phyloP scores from a whole-genome alignment of 768 basidiomycete species.

The Lentinula detonsa region DNA sequence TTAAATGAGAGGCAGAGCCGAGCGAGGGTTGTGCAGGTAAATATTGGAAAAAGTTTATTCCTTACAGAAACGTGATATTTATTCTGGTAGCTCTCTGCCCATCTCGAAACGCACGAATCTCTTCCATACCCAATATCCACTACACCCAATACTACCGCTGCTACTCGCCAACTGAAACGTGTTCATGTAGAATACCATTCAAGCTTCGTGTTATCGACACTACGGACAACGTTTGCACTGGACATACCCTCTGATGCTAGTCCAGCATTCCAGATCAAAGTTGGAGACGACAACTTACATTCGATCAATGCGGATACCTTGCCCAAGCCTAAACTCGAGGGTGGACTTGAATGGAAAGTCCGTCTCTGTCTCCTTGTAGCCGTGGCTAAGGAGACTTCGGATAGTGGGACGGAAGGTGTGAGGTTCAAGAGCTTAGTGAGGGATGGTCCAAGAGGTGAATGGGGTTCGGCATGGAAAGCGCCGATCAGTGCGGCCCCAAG shows the following conservation, averaged over 20 bases:
- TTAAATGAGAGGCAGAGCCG: slow-evolving; percentile 69
- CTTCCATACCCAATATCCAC: slow-evolving; percentile 58
- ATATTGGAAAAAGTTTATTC: slow-evolving; percentile 12
- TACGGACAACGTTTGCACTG: slow-evolving; percentile 79
- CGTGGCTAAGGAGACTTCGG: slow-evolving; percentile 44
- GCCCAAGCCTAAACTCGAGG: slow-evolving; percentile 18
- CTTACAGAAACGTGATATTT: background rate
- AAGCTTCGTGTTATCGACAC: slow-evolving; percentile 63
- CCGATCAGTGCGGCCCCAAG: slow-evolving; percentile 52
- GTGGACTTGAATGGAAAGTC: slow-evolving; percentile 91
- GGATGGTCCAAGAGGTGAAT: slow-evolving; percentile 60
- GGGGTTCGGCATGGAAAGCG: slow-evolving; percentile 67
- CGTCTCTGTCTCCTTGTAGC: slow-evolving; percentile 81
- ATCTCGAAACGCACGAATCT: slow-evolving; percentile 84
- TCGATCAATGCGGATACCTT: too few species aligned
- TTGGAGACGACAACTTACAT: slow-evolving; percentile 25
- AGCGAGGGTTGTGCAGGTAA: slow-evolving; percentile 79
- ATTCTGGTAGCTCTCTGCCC: slow-evolving; percentile 66
- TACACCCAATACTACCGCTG: slow-evolving; percentile 22
- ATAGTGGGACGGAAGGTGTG: slow-evolving; percentile 43
- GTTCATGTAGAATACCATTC: slow-evolving; percentile 85
- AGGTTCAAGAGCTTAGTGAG: slow-evolving; percentile 45
- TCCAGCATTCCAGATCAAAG: slow-evolving; percentile 72
- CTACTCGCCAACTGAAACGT: slow-evolving; percentile 52
- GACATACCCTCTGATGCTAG: slow-evolving; percentile 92